Percentiles rank a stretch among this genome's conserved stretches.
Conservation (phyloP, 2,329 filamentous ascomycete species). For the Immersiporthe knoxdaviesiana region DNA sequence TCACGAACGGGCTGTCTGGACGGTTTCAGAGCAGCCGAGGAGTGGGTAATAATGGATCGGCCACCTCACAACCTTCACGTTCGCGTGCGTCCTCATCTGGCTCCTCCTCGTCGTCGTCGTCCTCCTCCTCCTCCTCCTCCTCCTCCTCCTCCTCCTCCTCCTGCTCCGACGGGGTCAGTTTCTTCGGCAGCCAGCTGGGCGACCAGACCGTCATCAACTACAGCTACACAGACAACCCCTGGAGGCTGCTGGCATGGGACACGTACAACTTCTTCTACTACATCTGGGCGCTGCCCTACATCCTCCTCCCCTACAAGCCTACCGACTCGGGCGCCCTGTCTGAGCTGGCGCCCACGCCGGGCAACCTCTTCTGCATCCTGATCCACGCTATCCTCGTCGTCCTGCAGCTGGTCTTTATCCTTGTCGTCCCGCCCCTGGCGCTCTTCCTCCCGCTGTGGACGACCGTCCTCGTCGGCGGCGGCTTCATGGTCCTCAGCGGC, state of each 20-base stretch:
- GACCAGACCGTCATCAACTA: constrained; percentile 62
- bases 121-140: background rate
- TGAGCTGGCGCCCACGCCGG: constrained; percentile 63
- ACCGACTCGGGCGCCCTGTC: constrained; percentile 58
- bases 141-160: constrained; percentile 3
- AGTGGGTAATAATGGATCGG: no score
- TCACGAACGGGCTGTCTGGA: background rate
- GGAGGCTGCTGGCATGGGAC: constrained; percentile 55
- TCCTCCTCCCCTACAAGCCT: constrained; percentile 62
- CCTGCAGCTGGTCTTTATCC: constrained; percentile 63
- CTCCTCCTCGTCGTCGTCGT: no score
- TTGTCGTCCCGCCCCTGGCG: constrained; percentile 55
- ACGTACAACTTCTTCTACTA: constrained; percentile 60
- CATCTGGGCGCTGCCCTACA: constrained; percentile 60
- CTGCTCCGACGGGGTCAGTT: constrained; percentile 37
- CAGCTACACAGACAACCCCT: constrained; percentile 61
- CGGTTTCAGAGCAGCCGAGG: background rate
- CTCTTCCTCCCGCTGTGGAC: constrained; percentile 55
- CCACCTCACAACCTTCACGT: constrained; percentile 7
- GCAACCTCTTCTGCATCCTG: constrained; percentile 60
- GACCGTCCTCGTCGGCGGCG: constrained; percentile 43
- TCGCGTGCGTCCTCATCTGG: background rate
- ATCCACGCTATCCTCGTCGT: constrained; percentile 63
- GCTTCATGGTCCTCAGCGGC: constrained; percentile 55
- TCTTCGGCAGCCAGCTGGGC: constrained; percentile 63